A percentile compares a stretch with the other conserved stretches of the same genome.
phyloP scores from a whole-genome alignment of 1,139 yeast genomes.

The Saccharomycopsis hybrid region DNA sequence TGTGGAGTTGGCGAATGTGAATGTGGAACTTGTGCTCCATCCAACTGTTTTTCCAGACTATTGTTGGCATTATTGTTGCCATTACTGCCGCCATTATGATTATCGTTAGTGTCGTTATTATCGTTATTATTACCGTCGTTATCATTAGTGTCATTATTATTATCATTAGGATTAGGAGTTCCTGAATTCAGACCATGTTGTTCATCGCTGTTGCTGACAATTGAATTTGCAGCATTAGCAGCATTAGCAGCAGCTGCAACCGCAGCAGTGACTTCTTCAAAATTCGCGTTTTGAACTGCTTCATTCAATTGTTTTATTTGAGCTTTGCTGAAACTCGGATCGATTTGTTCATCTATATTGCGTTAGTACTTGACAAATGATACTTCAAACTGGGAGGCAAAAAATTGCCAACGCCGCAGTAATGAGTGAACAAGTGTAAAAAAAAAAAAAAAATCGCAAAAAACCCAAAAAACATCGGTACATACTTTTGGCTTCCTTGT shows the following conservation, averaged over 20 bases:
- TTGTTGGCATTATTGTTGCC: too few relatives aligned
- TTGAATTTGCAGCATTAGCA: too few relatives aligned
- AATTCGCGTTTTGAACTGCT: conserved; percentile 11
- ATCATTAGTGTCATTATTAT: background rate
- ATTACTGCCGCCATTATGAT: conserved; percentile 21
- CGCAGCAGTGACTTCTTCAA: conserved; percentile 26
- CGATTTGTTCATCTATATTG: conserved; percentile 23
- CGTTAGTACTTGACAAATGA: background rate
- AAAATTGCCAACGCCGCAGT: background rate
- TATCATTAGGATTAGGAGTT: background rate
- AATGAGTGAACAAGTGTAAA: background rate
- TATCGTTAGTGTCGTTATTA: conserved; percentile 13
- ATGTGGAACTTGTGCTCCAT: background rate
- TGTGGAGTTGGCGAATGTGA: background rate
- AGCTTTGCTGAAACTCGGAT: conserved; percentile 23
- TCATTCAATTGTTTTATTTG: conserved; percentile 15
- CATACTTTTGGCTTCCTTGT: conserved; percentile 3
- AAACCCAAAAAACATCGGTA: background rate
- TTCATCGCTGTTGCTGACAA: too few relatives aligned
- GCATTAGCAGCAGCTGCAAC: conserved; percentile 28
- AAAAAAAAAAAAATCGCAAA: background rate
- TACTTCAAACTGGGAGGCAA: background rate
- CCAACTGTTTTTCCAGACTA: background rate
- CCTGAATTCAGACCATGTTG: background rate
- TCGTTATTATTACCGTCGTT: background rate